Percentiles rank a stretch among this genome's conserved stretches.
These are phyloP conservation scores for Sparassis latifolia DNA, from an alignment of 1,284 basidiomycete species.

Conservation along the genomic window DNA sequence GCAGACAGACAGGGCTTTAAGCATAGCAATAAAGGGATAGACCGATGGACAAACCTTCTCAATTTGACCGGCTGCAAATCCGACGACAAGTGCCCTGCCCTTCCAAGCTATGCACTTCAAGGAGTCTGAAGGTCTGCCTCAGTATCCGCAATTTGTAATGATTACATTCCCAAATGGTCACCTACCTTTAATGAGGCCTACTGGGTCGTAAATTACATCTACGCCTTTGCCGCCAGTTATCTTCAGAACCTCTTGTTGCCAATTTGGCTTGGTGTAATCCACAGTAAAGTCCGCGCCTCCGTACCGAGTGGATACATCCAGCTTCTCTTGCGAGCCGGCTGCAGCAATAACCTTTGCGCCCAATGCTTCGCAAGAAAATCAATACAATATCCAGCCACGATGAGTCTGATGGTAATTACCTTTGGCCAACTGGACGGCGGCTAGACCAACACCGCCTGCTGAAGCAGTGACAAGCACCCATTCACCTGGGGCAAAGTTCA, in stretches of 20 bases:
- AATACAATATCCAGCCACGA: conserved; percentile 8
- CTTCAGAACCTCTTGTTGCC: conserved; percentile 71
- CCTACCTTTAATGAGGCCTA: conserved; percentile 68
- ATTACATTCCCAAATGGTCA: no score
- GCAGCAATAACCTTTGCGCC: conserved; percentile 80
- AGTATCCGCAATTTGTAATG: background rate
- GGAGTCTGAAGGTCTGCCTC: conserved; percentile 41
- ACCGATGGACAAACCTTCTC: conserved; percentile 60
- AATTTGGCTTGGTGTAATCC: conserved; percentile 60
- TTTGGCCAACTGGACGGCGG: conserved; percentile 88
- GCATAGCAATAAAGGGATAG: background rate
- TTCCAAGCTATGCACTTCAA: conserved; percentile 95
- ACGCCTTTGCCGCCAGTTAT: conserved; percentile 80
- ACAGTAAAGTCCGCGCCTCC: conserved; percentile 69
- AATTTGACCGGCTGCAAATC: conserved; percentile 84
- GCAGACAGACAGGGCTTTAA: background rate
- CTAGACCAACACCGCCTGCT: conserved; percentile 91
- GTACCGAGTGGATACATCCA: conserved; percentile 59
- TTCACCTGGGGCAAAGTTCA: conserved; percentile 49
- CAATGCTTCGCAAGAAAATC: conserved; percentile 36
- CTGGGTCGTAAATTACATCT: conserved; percentile 87
- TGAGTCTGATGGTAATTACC: conserved; percentile 30
- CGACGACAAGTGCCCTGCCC: conserved; percentile 86
- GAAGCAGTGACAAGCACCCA: conserved; percentile 86
- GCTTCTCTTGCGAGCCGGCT: conserved; percentile 62